Base-by-base conservation (phyloP, 2,329 filamentous ascomycete species). In the Dothideomycetidae sp. region DNA sequence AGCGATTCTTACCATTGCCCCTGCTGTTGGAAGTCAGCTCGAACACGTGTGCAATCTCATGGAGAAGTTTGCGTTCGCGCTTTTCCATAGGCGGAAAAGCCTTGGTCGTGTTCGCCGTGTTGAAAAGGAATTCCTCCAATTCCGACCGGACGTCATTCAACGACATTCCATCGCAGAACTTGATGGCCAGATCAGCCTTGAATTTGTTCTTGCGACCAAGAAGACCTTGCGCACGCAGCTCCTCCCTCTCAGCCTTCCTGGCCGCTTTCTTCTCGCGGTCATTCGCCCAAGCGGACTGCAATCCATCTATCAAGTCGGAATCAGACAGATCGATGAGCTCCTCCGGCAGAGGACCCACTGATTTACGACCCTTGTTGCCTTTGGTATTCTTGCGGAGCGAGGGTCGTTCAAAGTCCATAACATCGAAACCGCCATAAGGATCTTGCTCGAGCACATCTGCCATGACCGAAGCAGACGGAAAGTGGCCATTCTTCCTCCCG, bases 1-100 rank as follows among this genome's bases (percentile, higher is more conserved):
- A 83, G 17, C 90, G 75, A 34, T 73, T 70, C 14, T 71, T 68
- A 5, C 78, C 84, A 34, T 70, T 70, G 2, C 88, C 88, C 13
- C 73, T 70, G 0, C 86, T 94, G 52, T 86, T 83, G 3, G 86
- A 93, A 45, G 79, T 88, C 42, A 96, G 62, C 11, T 75, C 76
- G 53, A 94, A 73, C 26, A 70, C 69, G 49, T 72, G 72, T 10
- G 83, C 84, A 28, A 93, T 58, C 42, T 83, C 73, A 54, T 98
- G 90, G 12, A 96, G 68, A 4, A 75, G 62, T 54, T 83, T 86
- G 34, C 90, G 78, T 28, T 78, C 71, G 31, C 70, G 60, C 43
- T 84, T 82, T 40, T 82, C 75, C 76, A 96, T 92, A 0, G 88
- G 83, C 3, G 88, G 83, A 15, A 96, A 64, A 3, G 74, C 63